These are phyloP conservation scores for Chalciporus chontae DNA, from an alignment of 768 basidiomycete species.

Conservation along the genomic window DNA sequence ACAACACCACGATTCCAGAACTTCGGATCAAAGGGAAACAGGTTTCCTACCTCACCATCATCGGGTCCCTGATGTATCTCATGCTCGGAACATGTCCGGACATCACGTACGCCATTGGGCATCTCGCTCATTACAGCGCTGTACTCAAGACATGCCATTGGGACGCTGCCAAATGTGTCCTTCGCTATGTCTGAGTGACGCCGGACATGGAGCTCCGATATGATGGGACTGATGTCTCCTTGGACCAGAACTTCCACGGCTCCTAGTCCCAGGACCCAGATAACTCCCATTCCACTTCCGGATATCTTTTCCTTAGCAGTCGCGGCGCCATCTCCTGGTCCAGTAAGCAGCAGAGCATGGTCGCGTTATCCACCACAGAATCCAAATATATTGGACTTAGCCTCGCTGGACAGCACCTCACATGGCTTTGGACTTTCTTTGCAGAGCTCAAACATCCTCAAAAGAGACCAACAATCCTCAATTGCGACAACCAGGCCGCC, in stretches of 20 bases:
- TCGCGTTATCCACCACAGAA: background rate
- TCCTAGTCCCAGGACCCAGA: background rate
- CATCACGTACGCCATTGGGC: background rate
- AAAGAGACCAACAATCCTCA: background rate
- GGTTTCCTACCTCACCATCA: background rate
- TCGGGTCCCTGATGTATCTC: slow-evolving; percentile 1
- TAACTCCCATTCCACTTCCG: background rate
- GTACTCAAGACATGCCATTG: background rate
- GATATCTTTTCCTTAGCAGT: background rate
- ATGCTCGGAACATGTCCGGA: background rate
- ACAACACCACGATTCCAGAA: background rate
- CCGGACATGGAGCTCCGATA: slow-evolving; percentile 1
- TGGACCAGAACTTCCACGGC: background rate
- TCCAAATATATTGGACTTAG: background rate
- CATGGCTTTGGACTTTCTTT: background rate
- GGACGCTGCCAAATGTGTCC: background rate
- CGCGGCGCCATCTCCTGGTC: background rate
- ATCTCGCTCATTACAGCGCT: background rate
- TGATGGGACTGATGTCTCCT: background rate
- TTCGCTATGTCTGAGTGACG: background rate
- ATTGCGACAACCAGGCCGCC: background rate
- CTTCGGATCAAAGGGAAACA: background rate
- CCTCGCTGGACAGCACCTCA: background rate
- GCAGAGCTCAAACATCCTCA: background rate
- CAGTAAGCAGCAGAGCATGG: background rate